Base-by-base conservation (phyloP, 495 filamentous ascomycete genomes). In the Cercophora newfieldiana region DNA sequence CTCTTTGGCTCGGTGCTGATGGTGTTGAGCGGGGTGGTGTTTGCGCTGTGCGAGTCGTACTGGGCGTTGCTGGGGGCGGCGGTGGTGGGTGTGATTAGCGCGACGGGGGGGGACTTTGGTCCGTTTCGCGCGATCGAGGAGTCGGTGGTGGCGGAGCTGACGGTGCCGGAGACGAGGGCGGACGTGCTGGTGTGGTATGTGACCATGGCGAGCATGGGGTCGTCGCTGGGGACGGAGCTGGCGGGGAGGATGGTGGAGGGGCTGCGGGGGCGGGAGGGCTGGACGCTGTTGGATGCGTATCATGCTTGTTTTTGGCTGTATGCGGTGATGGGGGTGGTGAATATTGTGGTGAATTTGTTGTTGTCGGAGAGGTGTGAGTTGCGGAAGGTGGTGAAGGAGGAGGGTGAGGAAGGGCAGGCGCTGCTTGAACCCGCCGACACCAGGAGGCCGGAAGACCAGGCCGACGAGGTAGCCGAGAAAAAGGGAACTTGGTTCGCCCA, bases 171-270 rank as follows among this genome's bases (percentile, higher is more conserved):
- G 21, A 79, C 80, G 7, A 79, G 92, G 47, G 82, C 88, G 44
- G 91, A 94, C 76, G 86, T 96, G 26, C 88, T 94, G 71, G 89
- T 90, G 12, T 96, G 93, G 93, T 96, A 96, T 71, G 86, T 88
- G 0, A 81, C 91, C 28, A 67, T 67, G 59, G 70, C 69, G 29
- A 78, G 61, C 47, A 69, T 70, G 60, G 80, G 65, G 26, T 76
- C 64, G 24, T 70, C 57, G 47, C 66, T 49, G 51, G 79, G 80
- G 14, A 74, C 70, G 33, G 75, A 77, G 68, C 59, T 72, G n/a
- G 68, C 72, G n/a, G 80, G 80, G 10, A 64, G 77, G 66, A 64
- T 79, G 37, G 57, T 82, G 19, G 75, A 81, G 44, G 55, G 61
- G 37, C 62, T 81, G 22, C 69, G 66, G 18, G 64, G 54, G 24